Conservation (phyloP, 768 basidiomycete genomes). For the Rhodosporidiobolus sp. region DNA sequence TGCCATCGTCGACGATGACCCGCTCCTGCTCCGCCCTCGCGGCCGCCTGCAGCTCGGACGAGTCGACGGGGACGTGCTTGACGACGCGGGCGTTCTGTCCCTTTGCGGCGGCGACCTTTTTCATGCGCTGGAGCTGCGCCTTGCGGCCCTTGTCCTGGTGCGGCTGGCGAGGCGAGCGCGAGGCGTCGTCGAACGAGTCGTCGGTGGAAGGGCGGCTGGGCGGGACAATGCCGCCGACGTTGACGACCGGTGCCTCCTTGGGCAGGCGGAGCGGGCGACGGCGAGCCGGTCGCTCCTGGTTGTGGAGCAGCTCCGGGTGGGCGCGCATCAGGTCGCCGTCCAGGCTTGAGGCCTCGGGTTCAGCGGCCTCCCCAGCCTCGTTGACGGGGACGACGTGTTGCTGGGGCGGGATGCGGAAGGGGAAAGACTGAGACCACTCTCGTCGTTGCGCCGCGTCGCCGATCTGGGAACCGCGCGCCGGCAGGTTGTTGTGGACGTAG, state of each 20-base stretch:
- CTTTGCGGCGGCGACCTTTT: constrained; percentile 23
- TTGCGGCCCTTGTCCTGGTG: not conserved
- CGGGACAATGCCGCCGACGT: not conserved
- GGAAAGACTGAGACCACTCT: constrained; percentile 15
- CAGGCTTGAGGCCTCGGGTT: not conserved
- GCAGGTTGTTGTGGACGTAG: not conserved
- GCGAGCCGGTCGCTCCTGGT: not conserved
- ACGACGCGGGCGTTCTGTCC: constrained; percentile 1
- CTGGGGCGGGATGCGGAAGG: constrained; percentile 23
- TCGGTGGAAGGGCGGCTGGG: not conserved
- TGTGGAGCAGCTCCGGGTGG: constrained; percentile 17
- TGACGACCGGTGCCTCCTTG: not conserved
- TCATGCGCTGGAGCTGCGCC: constrained; percentile 17
- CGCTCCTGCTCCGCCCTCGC: constrained; percentile 10
- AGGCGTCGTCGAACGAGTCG: constrained; percentile 11
- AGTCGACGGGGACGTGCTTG: not conserved
- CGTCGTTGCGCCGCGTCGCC: constrained; percentile 13
- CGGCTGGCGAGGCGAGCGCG: not conserved
- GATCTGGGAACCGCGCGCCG: not conserved
- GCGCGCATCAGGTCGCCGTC: constrained; percentile 10
- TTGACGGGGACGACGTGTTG: constrained; percentile 7
- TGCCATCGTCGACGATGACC: not conserved
- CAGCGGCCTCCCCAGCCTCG: not conserved
- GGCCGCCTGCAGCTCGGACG: not conserved
- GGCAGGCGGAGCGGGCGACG: constrained; percentile 8